Conservation (phyloP, 306 rosid species). For the Amphicarpaea edgeworthii region DNA sequence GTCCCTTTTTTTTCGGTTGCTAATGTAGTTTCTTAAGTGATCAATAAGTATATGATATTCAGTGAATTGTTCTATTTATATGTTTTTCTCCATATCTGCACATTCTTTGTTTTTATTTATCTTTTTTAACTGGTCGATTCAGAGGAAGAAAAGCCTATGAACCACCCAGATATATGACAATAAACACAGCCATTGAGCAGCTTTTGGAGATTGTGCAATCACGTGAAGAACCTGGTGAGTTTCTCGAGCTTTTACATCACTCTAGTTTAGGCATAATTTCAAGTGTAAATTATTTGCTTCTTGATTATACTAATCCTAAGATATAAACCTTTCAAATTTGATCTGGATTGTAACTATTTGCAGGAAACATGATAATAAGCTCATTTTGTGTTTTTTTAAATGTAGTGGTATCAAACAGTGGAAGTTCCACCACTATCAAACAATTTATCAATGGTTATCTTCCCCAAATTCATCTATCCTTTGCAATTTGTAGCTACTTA, state of each 20-base stretch:
- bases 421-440: not conserved
- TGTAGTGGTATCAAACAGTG: not conserved
- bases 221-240: constrained; percentile 69
- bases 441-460: constrained; percentile 2
- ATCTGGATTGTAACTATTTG: constrained; percentile 6
- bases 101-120: constrained; percentile 3
- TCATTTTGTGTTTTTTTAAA: not conserved
- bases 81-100: constrained; percentile 5
- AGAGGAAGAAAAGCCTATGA: constrained; percentile 89
- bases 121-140: constrained; percentile 26
- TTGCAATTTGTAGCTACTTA: not conserved
- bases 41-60: constrained; percentile 13
- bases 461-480: constrained; percentile 14
- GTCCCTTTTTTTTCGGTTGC: not conserved
- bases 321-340: constrained; percentile 1
- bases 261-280: constrained; percentile 11
- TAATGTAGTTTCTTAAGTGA: constrained; percentile 22
- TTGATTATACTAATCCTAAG: constrained; percentile 21
- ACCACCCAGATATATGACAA: constrained; percentile 88
- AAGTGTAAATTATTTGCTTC: constrained; percentile 14
- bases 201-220: constrained; percentile 80
- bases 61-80: not conserved
- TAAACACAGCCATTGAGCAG: constrained; percentile 88
- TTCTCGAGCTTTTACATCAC: not conserved
- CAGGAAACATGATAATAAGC: constrained; percentile 6